These are phyloP conservation scores for Solanum hybrid DNA, from an alignment of 305 asterid species.

Conservation along the genomic window DNA sequence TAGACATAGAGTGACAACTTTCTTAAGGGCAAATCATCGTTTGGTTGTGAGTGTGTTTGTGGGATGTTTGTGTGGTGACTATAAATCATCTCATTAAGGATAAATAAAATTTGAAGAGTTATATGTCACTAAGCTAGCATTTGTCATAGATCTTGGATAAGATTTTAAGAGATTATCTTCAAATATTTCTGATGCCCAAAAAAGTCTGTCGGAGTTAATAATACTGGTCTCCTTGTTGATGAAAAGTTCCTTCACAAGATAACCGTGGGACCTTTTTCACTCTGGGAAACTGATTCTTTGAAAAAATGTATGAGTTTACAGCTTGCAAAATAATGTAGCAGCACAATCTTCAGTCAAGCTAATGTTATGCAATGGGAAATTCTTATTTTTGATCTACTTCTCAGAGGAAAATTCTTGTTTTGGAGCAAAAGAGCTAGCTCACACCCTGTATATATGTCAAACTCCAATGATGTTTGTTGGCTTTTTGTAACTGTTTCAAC, in stretches of 20 bases:
- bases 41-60: no score
- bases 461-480: neutral
- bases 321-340: neutral
- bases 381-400: neutral
- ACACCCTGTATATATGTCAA: neutral
- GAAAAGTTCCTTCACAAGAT: neutral
- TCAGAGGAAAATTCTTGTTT: neutral
- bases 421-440: neutral
- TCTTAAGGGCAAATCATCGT: no score
- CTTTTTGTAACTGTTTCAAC: neutral
- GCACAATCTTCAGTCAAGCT: neutral
- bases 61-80: no score
- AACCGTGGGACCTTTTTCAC: neutral
- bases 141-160: no score
- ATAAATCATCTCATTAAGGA: no score
- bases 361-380: neutral
- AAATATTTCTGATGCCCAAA: neutral
- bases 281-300: neutral
- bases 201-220: neutral
- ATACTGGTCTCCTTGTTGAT: neutral
- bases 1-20: no score
- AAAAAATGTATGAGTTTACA: neutral
- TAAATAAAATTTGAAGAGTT: no score
- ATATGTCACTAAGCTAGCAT: no score
- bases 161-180: no score